A percentile compares a stretch with the other conserved stretches of the same genome.
Conservation (phyloP, 345 rosid species). For the Bruguiera sexangula region DNA sequence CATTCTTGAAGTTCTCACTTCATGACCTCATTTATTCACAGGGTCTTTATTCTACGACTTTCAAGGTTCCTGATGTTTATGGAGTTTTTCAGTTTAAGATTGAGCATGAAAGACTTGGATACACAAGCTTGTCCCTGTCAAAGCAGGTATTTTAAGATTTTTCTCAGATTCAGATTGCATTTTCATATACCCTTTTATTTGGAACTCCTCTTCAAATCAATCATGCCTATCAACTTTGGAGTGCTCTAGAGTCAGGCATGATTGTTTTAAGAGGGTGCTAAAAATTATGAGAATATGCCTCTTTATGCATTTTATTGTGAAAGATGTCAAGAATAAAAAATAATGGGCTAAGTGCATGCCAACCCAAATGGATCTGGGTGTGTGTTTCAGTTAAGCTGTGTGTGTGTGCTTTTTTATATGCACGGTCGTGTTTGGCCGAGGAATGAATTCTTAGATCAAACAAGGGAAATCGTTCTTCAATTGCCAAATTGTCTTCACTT, state of each 20-base stretch:
- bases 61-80: conserved; percentile 67
- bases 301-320: no score
- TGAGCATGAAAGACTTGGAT: conserved; percentile 56
- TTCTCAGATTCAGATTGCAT: conserved; percentile 1
- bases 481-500: no score
- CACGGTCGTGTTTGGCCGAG: no score
- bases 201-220: not conserved
- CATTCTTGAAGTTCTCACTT: not conserved
- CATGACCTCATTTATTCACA: conserved; percentile 18
- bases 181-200: not conserved
- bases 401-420: no score
- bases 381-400: no score
- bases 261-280: not conserved
- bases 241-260: no score
- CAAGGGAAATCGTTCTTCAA: no score
- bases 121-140: conserved; percentile 55
- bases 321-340: no score
- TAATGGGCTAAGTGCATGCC: no score
- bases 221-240: not conserved
- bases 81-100: conserved; percentile 66
- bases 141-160: conserved; percentile 43
- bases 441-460: no score
- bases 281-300: not conserved
- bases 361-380: no score
- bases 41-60: conserved; percentile 50